These are phyloP conservation scores for Phylloporus sp. DNA, from an alignment of 768 basidiomycete genomes.

Conservation along the genomic window DNA sequence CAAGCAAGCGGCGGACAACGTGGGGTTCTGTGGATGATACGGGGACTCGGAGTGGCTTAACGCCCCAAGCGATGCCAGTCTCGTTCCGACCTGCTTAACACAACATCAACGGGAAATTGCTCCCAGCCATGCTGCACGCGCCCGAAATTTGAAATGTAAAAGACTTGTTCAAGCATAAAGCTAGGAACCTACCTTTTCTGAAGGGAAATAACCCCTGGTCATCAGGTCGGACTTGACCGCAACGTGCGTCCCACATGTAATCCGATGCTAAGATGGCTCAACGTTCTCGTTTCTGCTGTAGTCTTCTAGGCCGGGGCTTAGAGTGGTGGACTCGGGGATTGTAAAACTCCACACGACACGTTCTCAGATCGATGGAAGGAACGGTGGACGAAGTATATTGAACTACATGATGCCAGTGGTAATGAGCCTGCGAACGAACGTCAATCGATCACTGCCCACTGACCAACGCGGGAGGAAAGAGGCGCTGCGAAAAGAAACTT, in stretches of 20 bases:
- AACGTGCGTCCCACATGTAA: neutral
- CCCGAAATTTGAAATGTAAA: slow-evolving; percentile 1
- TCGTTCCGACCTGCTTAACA: neutral
- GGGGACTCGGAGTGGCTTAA: neutral
- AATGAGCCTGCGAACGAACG: neutral
- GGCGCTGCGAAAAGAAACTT: neutral
- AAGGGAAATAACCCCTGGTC: neutral
- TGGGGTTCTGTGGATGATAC: neutral
- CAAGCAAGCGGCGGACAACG: slow-evolving; percentile 3
- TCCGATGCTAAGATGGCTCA: neutral
- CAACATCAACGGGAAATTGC: slow-evolving; percentile 3
- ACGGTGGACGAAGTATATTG: neutral
- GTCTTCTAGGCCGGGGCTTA: neutral
- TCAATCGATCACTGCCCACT: neutral
- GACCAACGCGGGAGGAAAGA: neutral
- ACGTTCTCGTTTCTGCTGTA: slow-evolving; percentile 1
- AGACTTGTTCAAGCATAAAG: neutral
- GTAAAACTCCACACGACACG: neutral
- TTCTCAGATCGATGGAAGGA: slow-evolving; percentile 1
- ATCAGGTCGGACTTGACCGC: neutral
- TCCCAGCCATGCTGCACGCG: slow-evolving; percentile 3
- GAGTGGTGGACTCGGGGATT: neutral
- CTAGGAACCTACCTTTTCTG: neutral
- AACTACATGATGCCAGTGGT: neutral
- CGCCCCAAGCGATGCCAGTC: slow-evolving; percentile 1